These are phyloP conservation scores for Cyphellophora europaea DNA, from an alignment of 2,329 filamentous ascomycete genomes.

Conservation along the genomic window DNA sequence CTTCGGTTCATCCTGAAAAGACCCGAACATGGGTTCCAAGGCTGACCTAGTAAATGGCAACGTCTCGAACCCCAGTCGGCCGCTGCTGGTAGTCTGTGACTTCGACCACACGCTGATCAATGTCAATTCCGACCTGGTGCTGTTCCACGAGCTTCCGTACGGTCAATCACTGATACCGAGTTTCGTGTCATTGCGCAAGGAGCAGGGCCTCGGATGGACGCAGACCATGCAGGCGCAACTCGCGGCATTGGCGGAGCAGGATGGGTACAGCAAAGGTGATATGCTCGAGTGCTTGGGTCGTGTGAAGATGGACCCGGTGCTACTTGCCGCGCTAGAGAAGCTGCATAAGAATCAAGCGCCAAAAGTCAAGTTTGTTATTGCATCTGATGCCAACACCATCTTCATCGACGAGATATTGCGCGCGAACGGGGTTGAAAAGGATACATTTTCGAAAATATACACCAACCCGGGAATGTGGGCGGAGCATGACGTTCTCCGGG, in stretches of 20 bases:
- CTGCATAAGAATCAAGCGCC: neutral
- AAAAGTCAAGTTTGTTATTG: constrained; percentile 3
- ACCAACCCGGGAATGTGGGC: neutral
- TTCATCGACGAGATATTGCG: constrained; percentile 5
- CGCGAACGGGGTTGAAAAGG: neutral
- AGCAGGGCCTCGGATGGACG: neutral
- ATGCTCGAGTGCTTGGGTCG: neutral
- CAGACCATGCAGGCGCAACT: constrained; percentile 1
- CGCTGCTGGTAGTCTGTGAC: constrained; percentile 1
- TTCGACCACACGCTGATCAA: constrained; percentile 3
- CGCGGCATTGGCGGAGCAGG: neutral
- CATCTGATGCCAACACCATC: constrained; percentile 6
- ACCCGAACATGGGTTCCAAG: too few species aligned
- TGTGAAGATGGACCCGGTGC: constrained; percentile 1
- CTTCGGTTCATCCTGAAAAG: too few species aligned
- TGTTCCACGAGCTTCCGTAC: neutral
- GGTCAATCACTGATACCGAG: neutral
- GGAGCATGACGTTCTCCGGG: neutral
- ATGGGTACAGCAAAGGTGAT: neutral
- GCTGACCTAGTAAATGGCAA: too few species aligned
- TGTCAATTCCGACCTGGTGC: constrained; percentile 2
- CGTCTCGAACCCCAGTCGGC: neutral
- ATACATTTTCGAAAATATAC: neutral
- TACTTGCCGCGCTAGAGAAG: neutral
- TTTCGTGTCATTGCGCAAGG: too few species aligned